Evolutionary conservation across 2,329 filamentous ascomycete genomes (phyloP).

Genomic region (Aureobasidium sp.): DNA sequence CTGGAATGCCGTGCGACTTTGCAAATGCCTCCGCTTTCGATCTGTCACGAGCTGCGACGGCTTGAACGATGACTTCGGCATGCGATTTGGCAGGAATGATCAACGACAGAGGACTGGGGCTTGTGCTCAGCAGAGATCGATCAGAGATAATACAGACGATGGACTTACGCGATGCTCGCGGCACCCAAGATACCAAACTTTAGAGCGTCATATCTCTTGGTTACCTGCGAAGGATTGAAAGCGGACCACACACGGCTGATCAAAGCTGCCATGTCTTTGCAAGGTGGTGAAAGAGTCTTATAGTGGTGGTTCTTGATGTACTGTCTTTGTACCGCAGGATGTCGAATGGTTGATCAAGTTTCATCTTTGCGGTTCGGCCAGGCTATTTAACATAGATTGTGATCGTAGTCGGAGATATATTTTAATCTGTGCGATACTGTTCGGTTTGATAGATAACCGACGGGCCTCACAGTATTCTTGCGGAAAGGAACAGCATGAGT

Average conservation of each 20-base stretch:
- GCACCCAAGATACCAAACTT: neutral
- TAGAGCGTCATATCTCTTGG: neutral
- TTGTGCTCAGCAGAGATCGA: neutral
- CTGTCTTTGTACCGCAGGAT: neutral
- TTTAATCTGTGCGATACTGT: neutral
- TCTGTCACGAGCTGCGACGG: slow-evolving; percentile 4
- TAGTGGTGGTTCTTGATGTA: neutral
- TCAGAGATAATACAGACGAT: neutral
- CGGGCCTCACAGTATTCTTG: neutral
- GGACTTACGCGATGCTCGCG: neutral
- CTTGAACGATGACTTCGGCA: slow-evolving; percentile 6
- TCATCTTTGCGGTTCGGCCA: neutral
- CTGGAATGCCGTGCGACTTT: slow-evolving; percentile 12
- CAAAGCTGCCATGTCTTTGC: neutral
- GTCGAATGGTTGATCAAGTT: neutral
- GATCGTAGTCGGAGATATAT: neutral
- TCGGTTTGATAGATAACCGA: neutral
- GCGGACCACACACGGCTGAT: neutral
- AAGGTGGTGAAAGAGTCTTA: neutral
- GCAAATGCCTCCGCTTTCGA: neutral
- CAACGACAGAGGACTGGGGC: neutral
- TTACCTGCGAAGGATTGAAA: neutral
- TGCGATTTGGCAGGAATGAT: slow-evolving; percentile 4
- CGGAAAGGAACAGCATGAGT: neutral
- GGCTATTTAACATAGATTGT: neutral